These are phyloP conservation scores for Ceratobasidium sp. DNA, from an alignment of 1,284 basidiomycete species.

Conservation along the genomic window DNA sequence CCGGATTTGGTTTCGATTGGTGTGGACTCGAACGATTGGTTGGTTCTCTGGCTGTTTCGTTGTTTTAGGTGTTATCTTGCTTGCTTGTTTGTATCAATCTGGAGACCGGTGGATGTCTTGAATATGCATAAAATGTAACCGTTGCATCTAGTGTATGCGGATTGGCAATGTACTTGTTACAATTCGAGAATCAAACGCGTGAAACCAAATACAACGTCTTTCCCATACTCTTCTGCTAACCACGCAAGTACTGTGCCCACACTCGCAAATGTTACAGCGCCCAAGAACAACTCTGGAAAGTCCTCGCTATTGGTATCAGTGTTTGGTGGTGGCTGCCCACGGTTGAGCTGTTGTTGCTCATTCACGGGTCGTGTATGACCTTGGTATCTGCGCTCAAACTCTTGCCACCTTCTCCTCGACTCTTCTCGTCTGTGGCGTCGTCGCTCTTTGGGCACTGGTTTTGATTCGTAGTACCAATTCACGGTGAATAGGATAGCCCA, in stretches of 20 bases:
- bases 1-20: not conserved
- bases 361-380: not conserved
- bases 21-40: not conserved
- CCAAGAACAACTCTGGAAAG: not conserved
- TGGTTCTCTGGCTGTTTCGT: not conserved
- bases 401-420: not conserved
- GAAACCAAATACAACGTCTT: not conserved
- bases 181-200: not conserved
- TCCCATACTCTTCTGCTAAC: not conserved
- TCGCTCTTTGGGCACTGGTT: too few relatives aligned
- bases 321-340: not conserved
- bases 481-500: not conserved
- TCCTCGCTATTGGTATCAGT: not conserved
- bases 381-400: not conserved
- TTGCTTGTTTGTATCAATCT: not conserved
- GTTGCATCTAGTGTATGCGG: not conserved
- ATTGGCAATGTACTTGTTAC: not conserved
- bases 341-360: not conserved
- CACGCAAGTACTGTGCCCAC: not conserved
- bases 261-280: not conserved
- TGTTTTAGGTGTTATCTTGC: constrained; percentile 1
- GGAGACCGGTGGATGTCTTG: not conserved
- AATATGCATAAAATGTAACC: not conserved
- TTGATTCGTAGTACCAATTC: not conserved
- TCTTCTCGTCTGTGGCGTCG: too few relatives aligned